phyloP scores from a whole-genome alignment of 139 green algal species.

The Closterium sp. region DNA sequence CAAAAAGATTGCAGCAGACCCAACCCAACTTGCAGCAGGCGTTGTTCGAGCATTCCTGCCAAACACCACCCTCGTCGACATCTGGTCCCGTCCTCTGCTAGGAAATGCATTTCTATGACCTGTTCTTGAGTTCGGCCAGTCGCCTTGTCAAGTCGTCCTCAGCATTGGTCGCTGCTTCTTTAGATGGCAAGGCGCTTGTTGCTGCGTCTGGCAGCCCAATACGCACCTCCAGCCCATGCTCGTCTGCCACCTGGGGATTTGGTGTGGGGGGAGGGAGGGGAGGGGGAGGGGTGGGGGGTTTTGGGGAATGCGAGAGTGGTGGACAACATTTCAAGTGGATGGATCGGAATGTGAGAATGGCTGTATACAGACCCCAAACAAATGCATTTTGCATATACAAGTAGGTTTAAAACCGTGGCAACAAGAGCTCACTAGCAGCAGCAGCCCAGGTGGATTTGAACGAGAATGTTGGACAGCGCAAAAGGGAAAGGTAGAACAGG shows the following conservation, averaged over 20 bases:
- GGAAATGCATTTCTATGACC: neutral
- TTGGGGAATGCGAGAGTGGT: neutral
- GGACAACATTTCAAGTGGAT: neutral
- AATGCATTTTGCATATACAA: too few species aligned
- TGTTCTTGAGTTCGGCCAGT: constrained; percentile 59
- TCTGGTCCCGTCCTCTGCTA: too few species aligned
- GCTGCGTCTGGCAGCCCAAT: constrained; percentile 65
- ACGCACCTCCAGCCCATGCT: constrained; percentile 82
- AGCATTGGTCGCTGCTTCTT: neutral
- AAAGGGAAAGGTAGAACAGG: neutral
- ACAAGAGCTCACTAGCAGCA: neutral
- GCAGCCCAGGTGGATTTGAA: neutral
- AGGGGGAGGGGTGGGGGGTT: too few species aligned
- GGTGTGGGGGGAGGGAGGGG: neutral
- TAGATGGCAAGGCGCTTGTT: constrained; percentile 26
- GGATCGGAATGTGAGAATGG: too few species aligned
- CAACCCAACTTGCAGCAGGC: too few species aligned
- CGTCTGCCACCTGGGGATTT: constrained; percentile 65
- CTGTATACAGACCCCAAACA: too few species aligned
- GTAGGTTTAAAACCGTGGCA: too few species aligned
- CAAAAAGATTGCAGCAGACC: too few species aligned
- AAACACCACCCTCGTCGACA: too few species aligned
- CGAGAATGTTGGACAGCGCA: neutral
- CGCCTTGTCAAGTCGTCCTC: constrained; percentile 69
- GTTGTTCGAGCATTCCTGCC: too few species aligned